Base-by-base conservation (phyloP, 208 protist genomes). In the Trypanosoma cruzi region DNA sequence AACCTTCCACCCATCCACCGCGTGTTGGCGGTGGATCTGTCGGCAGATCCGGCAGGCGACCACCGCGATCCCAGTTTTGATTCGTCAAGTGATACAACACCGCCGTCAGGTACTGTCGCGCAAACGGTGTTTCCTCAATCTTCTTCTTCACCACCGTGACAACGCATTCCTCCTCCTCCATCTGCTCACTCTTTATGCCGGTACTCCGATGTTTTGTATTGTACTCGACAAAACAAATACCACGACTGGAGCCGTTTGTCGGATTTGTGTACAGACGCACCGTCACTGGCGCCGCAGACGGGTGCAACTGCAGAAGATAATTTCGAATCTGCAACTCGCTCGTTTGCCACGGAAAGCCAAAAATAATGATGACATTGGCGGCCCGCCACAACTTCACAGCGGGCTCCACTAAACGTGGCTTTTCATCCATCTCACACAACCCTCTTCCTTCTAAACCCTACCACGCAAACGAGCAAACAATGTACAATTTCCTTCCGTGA, bases 221-320 rank as follows among this genome's bases (percentile, higher is more conserved):
- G 66, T 93, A 96, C 73, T 96, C 88, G 13, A 94, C 83, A 42
- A 96, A 92, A 78, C 84, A 91, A 65, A 84, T 72, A 16, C 91
- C 91, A 13, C 86, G 61, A 61, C 88, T 94, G 34, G 77, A 65
- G 31, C 91, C 91, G 75, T 94, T 96, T 0, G 78, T 65, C 1
- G 86, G 86, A 72, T 91, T 79, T 29, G 80, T 86, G 77, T 96
- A 96, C 18, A 94, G 77, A 4, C 91, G 81, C 48, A 73, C 80
- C 1, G 86, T 94, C 36, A 74, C 60, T 2, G 86, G 91, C 8
- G 69, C 34, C 0, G 61, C 75, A 37, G 73, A 72, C 20, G 55
- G 71, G 84, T 84, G 80, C 14, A 86, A 13, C 31, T 81, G 56
- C n/a, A 26, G 34, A 58, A 96, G 73, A 72, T 92, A 86, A 49